Evolutionary conservation across 2,329 filamentous ascomycete species (phyloP).

Genomic region (Volutella citrinella): DNA sequence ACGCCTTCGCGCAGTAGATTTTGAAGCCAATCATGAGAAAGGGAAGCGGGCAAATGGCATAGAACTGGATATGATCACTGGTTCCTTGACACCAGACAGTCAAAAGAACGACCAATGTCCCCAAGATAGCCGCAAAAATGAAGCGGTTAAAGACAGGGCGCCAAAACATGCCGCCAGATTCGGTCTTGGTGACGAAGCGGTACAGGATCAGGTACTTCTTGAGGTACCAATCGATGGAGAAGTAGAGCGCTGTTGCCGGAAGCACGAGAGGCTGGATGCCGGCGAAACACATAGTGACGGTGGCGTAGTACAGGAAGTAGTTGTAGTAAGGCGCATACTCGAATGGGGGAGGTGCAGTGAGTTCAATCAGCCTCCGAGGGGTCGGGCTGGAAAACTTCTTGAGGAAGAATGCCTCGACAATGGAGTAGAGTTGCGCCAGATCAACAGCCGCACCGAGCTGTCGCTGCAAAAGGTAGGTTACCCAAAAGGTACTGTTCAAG

Average conservation of each 20-base stretch:
- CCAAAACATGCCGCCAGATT: conserved; percentile 94
- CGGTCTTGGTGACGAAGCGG: conserved; percentile 93
- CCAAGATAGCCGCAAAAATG: conserved; percentile 74
- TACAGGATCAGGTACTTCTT: conserved; percentile 96
- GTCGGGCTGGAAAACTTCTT: conserved; percentile 85
- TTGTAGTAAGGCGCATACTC: conserved; percentile 98
- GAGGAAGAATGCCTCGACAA: conserved; percentile 81
- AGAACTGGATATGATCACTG: conserved; percentile 56
- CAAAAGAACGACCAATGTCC: conserved; percentile 75
- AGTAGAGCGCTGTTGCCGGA: conserved; percentile 85
- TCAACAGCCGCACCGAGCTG: conserved; percentile 93
- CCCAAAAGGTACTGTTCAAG: conserved; percentile 85
- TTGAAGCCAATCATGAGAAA: conserved; percentile 83
- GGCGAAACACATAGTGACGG: conserved; percentile 81
- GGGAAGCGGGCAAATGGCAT: conserved; percentile 68
- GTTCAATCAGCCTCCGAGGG: conserved; percentile 84
- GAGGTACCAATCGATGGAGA: conserved; percentile 78
- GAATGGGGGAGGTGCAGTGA: conserved; percentile 87
- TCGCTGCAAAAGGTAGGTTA: conserved; percentile 88
- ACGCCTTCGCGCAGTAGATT: conserved; percentile 71
- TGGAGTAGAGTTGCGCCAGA: conserved; percentile 80
- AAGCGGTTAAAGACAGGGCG: conserved; percentile 89
- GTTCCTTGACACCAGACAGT: conserved; percentile 64
- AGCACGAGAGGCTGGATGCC: conserved; percentile 85
- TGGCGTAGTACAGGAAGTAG: conserved; percentile 93